These are phyloP conservation scores for Penicillium bialowiezense DNA, from an alignment of 495 filamentous ascomycete species.

Conservation along the genomic window DNA sequence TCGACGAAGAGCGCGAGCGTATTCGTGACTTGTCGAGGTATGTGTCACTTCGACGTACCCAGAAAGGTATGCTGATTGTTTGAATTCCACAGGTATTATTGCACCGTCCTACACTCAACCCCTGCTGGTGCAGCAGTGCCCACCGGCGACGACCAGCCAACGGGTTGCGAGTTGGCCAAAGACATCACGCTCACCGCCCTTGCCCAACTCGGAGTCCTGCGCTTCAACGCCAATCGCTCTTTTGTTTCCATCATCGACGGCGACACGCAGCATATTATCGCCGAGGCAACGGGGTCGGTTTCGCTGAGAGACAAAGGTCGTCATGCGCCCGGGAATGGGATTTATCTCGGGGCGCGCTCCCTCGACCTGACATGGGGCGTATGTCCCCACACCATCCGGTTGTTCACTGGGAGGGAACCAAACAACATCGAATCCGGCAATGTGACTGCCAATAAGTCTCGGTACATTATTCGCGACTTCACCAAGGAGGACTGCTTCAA, in stretches of 20 bases:
- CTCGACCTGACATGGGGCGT: constrained; percentile 44
- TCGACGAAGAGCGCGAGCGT: constrained; percentile 14
- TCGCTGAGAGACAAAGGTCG: constrained; percentile 39
- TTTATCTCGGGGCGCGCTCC: constrained; percentile 43
- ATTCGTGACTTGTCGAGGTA: constrained; percentile 23
- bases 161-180: constrained; percentile 26
- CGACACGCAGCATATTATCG: constrained; percentile 56
- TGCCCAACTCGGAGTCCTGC: constrained; percentile 57
- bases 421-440: constrained; percentile 22
- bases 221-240: constrained; percentile 49
- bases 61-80: constrained; percentile 1
- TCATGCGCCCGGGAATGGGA: constrained; percentile 33
- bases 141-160: constrained; percentile 14
- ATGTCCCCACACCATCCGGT: constrained; percentile 45
- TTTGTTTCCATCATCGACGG: constrained; percentile 61
- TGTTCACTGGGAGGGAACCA: constrained; percentile 27
- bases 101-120: constrained; percentile 18
- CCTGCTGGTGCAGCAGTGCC: constrained; percentile 1
- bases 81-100: constrained; percentile 27
- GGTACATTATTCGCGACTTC: constrained; percentile 52
- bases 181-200: constrained; percentile 63
- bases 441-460: constrained; percentile 29
- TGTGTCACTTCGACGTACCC: background rate
- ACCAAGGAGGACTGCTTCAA: constrained; percentile 46
- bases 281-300: constrained; percentile 57